phyloP scores from a whole-genome alignment of 495 filamentous ascomycete genomes.

The Neurospora cerealis region DNA sequence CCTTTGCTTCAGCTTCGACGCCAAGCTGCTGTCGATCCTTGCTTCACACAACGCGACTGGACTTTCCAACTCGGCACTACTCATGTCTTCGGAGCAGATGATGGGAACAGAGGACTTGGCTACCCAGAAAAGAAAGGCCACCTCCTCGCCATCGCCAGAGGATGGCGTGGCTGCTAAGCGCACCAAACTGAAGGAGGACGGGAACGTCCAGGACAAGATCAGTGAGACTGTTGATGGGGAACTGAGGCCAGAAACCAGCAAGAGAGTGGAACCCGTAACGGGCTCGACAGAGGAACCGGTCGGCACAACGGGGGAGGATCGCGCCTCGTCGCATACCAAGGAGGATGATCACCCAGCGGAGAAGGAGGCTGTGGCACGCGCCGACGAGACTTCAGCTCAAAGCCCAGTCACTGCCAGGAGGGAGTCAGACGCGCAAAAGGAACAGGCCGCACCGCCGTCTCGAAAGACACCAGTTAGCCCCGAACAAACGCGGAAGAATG shows the following conservation, averaged over 20 bases:
- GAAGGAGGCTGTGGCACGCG: not conserved
- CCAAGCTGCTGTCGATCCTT: not conserved
- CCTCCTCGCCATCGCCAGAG: constrained; percentile 5
- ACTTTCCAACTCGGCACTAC: not conserved
- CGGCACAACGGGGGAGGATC: not conserved
- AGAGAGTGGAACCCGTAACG: not conserved
- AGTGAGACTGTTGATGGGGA: not conserved
- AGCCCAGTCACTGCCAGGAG: not conserved
- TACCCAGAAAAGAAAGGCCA: constrained; percentile 18
- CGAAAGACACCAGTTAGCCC: constrained; percentile 2
- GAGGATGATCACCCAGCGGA: not conserved
- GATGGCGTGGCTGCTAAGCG: constrained; percentile 13
- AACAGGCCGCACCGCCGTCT: not conserved
- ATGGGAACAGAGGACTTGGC: not conserved
- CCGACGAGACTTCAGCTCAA: not conserved
- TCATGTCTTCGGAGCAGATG: not conserved
- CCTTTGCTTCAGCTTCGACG: not conserved
- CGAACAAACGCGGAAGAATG: constrained; percentile 26
- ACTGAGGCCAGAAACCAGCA: not conserved
- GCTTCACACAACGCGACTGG: not conserved
- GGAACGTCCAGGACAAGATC: constrained; percentile 7
- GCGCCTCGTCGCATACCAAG: not conserved
- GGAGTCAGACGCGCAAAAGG: not conserved
- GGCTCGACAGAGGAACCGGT: not conserved
- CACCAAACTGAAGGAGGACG: constrained; percentile 6